Percentiles rank a stretch among this genome's conserved stretches.
Conservation (phyloP, 2,329 filamentous ascomycete genomes). For the Xylariaceae sp. region DNA sequence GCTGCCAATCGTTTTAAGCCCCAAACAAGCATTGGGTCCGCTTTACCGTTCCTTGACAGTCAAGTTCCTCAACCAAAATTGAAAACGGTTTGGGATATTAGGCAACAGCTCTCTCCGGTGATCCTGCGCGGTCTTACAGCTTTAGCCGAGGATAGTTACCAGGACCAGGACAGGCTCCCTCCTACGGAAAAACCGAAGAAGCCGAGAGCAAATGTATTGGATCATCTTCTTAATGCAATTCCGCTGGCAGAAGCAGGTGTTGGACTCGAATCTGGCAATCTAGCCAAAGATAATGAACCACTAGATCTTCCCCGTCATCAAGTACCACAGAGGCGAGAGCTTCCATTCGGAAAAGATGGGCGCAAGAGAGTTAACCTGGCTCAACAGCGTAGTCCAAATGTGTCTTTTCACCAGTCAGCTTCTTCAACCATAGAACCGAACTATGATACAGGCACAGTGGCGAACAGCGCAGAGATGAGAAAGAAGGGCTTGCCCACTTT, state of each 20-base stretch:
- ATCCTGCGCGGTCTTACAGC: slow-evolving; percentile 27
- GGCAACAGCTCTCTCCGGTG: slow-evolving; percentile 6
- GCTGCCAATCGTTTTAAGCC: neutral
- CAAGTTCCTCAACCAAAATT: slow-evolving; percentile 4
- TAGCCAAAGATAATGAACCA: slow-evolving; percentile 5
- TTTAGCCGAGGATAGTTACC: slow-evolving; percentile 36
- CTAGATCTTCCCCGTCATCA: slow-evolving; percentile 35
- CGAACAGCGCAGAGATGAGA: slow-evolving; percentile 19
- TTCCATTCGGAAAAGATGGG: slow-evolving; percentile 47
- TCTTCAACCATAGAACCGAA: slow-evolving; percentile 13
- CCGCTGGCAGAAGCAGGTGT: slow-evolving; percentile 23
- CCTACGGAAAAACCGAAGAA: neutral
- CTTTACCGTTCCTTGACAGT: slow-evolving; percentile 6
- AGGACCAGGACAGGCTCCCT: slow-evolving; percentile 7
- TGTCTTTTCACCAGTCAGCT: slow-evolving; percentile 9
- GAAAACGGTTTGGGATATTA: slow-evolving; percentile 2
- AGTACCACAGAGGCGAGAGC: slow-evolving; percentile 46
- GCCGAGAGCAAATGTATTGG: slow-evolving; percentile 25
- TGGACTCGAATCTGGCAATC: neutral
- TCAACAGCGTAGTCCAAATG: slow-evolving; percentile 11
- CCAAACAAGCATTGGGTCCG: neutral
- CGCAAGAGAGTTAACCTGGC: slow-evolving; percentile 18
- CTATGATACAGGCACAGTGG: slow-evolving; percentile 26
- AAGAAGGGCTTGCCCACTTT: slow-evolving; percentile 47
- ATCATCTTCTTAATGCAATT: slow-evolving; percentile 32